A percentile compares a stretch with the other conserved stretches of the same genome.
Conservation (phyloP, 164 flowering plant species). For the Berberis vulgaris region DNA sequence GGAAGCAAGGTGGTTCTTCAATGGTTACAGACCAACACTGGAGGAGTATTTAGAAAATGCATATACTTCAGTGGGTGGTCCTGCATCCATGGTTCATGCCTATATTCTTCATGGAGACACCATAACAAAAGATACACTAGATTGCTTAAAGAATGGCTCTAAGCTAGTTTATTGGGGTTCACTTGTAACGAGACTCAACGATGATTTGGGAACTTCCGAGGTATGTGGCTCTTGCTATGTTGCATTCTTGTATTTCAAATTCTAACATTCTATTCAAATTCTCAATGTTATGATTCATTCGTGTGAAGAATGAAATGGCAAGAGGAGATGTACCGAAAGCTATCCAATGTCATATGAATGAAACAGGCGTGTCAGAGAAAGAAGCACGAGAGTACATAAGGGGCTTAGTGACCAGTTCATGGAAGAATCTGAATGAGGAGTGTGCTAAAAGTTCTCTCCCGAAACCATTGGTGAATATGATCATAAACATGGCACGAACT, state of each 20-base stretch:
- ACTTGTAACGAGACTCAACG: constrained; percentile 11
- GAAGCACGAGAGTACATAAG: constrained; percentile 10
- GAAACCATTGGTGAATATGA: background rate
- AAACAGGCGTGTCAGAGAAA: constrained; percentile 6
- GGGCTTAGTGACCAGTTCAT: constrained; percentile 3
- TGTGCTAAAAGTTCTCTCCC: constrained; percentile 3
- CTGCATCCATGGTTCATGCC: constrained; percentile 13
- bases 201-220: constrained; percentile 18
- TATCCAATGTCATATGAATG: constrained; percentile 14
- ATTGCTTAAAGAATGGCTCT: constrained; percentile 6
- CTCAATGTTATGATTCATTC: background rate
- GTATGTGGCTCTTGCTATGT: constrained; percentile 1
- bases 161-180: constrained; percentile 18
- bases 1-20: constrained; percentile 22
- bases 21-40: constrained; percentile 17
- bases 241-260: too few species aligned
- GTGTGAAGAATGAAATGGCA: constrained; percentile 10
- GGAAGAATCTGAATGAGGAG: constrained; percentile 19
- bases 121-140: background rate
- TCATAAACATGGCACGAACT: background rate
- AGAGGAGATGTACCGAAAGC: constrained; percentile 15
- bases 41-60: constrained; percentile 22
- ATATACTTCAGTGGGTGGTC: constrained; percentile 22
- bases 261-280: background rate
- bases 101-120: constrained; percentile 3